phyloP scores from a whole-genome alignment of 306 rosid genomes.

The Hippophae gyantsensis region DNA sequence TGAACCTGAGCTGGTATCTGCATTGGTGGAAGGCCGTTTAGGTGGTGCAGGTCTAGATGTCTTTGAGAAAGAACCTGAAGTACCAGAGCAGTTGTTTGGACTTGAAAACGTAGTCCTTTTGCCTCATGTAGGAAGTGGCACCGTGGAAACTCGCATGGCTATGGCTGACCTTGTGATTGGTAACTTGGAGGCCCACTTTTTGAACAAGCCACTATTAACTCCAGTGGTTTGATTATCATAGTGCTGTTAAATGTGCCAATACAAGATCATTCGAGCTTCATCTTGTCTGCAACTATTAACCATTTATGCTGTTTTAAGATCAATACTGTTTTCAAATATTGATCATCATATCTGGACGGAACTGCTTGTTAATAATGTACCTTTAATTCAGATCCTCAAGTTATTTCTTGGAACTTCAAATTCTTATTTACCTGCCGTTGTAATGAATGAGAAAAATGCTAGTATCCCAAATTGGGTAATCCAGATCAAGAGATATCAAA shows the following conservation, averaged over 20 bases:
- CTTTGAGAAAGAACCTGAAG: constrained; percentile 67
- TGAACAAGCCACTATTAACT: constrained; percentile 55
- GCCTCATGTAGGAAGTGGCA: constrained; percentile 71
- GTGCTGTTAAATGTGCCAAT: background rate
- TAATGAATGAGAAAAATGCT: no score
- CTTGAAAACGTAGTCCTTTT: constrained; percentile 67
- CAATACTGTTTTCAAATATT: constrained; percentile 7
- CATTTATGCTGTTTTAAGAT: constrained; percentile 1
- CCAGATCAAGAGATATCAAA: no score
- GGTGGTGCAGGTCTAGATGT: constrained; percentile 90
- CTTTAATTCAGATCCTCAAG: background rate
- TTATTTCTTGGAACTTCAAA: background rate
- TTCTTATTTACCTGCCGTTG: background rate
- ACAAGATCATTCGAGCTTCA: background rate
- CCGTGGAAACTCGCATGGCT: constrained; percentile 53
- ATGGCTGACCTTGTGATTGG: constrained; percentile 72
- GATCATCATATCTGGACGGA: background rate
- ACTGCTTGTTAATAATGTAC: background rate
- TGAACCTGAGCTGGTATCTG: constrained; percentile 58
- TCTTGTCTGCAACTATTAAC: background rate
- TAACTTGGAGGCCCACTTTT: constrained; percentile 76
- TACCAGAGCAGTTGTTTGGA: constrained; percentile 56
- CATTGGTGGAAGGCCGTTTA: constrained; percentile 66
- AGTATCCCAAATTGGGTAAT: no score
- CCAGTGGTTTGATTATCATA: constrained; percentile 35